These are phyloP conservation scores for Thelonectria olida DNA, from an alignment of 2,329 filamentous ascomycete species.

Conservation along the genomic window DNA sequence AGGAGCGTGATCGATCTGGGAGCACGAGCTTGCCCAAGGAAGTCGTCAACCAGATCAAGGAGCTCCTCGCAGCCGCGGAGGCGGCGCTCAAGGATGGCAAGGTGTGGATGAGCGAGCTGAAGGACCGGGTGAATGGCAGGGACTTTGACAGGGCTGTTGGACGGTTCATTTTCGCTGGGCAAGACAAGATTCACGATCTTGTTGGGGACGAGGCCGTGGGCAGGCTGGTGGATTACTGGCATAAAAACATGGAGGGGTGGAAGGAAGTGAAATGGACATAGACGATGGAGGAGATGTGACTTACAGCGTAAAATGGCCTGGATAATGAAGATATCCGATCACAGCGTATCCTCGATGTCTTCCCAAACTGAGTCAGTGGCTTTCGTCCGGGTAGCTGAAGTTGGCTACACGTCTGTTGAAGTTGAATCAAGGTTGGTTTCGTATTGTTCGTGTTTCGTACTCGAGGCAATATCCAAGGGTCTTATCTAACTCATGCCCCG, in stretches of 20 bases:
- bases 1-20: conserved; percentile 50
- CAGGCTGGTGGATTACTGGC: conserved; percentile 47
- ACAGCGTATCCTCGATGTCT: no score
- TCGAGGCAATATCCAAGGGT: no score
- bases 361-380: no score
- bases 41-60: conserved; percentile 45
- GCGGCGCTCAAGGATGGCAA: conserved; percentile 46
- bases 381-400: no score
- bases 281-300: no score
- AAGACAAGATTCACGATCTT: conserved; percentile 31
- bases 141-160: conserved; percentile 40
- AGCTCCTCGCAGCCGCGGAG: conserved; percentile 43
- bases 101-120: conserved; percentile 39
- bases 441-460: no score
- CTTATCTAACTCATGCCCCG: no score
- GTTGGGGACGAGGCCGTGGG: conserved; percentile 38
- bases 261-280: conserved; percentile 46
- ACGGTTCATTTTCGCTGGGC: conserved; percentile 42
- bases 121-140: conserved; percentile 39
- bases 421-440: no score
- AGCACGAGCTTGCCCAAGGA: conserved; percentile 51
- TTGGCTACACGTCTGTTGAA: no score
- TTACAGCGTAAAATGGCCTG: no score
- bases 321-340: no score
- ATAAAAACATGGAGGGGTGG: conserved; percentile 47